Evolutionary conservation across 805 yeast genomes (phyloP), one percentile per base, ranked within the genome.

Genomic region (Priceomyces carsonii): DNA sequence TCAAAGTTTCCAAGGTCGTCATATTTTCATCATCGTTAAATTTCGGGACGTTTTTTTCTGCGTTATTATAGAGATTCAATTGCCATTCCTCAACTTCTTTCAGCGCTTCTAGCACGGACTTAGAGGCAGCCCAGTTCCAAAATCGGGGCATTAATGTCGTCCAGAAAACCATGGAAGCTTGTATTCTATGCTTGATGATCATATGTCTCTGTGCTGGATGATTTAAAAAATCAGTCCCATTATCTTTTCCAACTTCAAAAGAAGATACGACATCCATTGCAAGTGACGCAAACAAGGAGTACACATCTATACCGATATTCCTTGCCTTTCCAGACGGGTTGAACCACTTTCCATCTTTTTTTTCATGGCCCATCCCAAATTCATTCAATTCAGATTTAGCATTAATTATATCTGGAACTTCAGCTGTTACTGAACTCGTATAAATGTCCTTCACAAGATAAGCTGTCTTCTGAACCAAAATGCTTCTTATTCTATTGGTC

Each of bases 241-340:
- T 64, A 6, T 61, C 55, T 0, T 53, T 43, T 0, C 90, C 90
- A 39, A 80, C 67, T 37, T 78, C 77, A 48, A 80, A 79, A 14
- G 73, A 70, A 1, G 81, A 71, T 1, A 82, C 78, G 3, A 78
- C 81, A 47, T 82, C 89, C 79, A 83, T 75, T 4, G 90, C 89
- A 48, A 83, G 63, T 12, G 80, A 61, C n/a, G 79, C 80, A 65
- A 82, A 82, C n/a, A 83, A 53, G 13, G 75, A 66, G 46, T 77
- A 79, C 3, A 77, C 80, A 33, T 82, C 83, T 25, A 67, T 60
- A 9, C 68, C 69, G 25, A 80, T 48, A 20, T 71, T 58, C 7
- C 48, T 29, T 1, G 36, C 16, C 32, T 36, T 40, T 8, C 44
- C 41, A 3, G 44, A 20, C 10, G 47, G 40, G 26, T 53, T 53